Evolutionary conservation across 1,139 yeast genomes (phyloP).

Genomic region (Pichiaceae sp.): DNA sequence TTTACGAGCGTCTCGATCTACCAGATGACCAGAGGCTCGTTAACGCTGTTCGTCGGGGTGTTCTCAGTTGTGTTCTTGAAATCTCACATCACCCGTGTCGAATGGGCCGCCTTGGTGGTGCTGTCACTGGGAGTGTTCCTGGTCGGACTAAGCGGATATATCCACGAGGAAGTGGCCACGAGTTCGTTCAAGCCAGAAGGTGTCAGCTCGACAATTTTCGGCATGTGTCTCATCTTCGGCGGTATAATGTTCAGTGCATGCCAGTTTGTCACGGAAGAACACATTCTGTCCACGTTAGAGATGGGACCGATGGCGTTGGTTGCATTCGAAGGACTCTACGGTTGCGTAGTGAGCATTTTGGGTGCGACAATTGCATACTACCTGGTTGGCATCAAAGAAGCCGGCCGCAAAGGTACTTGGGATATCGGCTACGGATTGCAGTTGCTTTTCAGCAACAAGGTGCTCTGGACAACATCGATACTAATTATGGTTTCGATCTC

Average conservation of each 20-base stretch:
- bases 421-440: conserved; percentile 45
- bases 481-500: conserved; percentile 69
- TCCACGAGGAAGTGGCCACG: conserved; percentile 5
- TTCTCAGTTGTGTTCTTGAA: conserved; percentile 59
- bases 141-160: conserved; percentile 62
- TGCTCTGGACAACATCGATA: conserved; percentile 45
- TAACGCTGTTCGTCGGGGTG: conserved; percentile 69
- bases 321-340: conserved; percentile 70
- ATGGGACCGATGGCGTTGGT: conserved; percentile 61
- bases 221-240: conserved; percentile 47
- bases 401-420: conserved; percentile 41
- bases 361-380: conserved; percentile 38
- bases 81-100: conserved; percentile 47
- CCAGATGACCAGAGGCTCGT: conserved; percentile 79
- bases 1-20: conserved; percentile 77
- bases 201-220: conserved; percentile 30
- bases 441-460: conserved; percentile 37
- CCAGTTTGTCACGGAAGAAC: conserved; percentile 76
- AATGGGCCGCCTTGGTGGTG: conserved; percentile 57
- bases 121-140: conserved; percentile 63
- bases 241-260: conserved; percentile 66
- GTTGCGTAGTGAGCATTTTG: conserved; percentile 37
- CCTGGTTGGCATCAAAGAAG: conserved; percentile 28
- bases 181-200: conserved; percentile 14
- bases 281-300: conserved; percentile 44